These are phyloP conservation scores for Nicotiana paniculata DNA, from an alignment of 257 asterid species.

Conservation along the genomic window DNA sequence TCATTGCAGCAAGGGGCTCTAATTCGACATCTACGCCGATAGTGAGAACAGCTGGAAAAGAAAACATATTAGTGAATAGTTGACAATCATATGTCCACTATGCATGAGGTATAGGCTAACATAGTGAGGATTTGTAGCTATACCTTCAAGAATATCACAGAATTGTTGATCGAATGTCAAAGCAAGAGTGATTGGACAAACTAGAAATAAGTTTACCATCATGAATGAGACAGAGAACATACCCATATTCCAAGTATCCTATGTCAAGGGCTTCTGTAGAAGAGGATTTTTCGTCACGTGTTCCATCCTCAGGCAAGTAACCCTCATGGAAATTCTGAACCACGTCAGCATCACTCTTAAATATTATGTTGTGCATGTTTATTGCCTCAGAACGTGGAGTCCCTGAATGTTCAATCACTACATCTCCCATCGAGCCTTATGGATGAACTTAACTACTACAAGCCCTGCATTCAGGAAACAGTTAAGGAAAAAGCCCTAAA, in stretches of 20 bases:
- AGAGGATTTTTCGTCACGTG: slow-evolving; percentile 17
- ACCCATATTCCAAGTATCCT: slow-evolving; percentile 76
- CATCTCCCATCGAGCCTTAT: slow-evolving; percentile 41
- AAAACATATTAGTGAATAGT: background rate
- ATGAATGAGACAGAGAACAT: slow-evolving; percentile 17
- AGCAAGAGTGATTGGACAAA: background rate
- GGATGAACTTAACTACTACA: slow-evolving; percentile 27
- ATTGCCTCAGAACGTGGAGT: slow-evolving; percentile 22
- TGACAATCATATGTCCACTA: background rate
- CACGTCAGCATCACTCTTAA: slow-evolving; percentile 18
- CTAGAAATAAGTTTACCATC: background rate
- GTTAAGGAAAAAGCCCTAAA: slow-evolving; percentile 48
- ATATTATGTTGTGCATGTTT: slow-evolving; percentile 15
- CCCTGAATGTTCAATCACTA: slow-evolving; percentile 37
- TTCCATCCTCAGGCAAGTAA: slow-evolving; percentile 13
- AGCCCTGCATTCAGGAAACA: slow-evolving; percentile 66
- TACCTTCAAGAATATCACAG: background rate
- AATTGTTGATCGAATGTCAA: background rate
- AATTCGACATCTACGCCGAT: slow-evolving; percentile 75
- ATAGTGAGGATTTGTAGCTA: background rate
- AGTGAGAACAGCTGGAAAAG: slow-evolving; percentile 65
- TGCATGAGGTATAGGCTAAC: background rate
- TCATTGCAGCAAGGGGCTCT: slow-evolving; percentile 87
- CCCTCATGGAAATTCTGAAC: slow-evolving; percentile 23
- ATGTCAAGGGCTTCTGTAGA: slow-evolving; percentile 35